Evolutionary conservation across 345 rosid genomes (phyloP).

Genomic region (Euphorbia peplus): DNA sequence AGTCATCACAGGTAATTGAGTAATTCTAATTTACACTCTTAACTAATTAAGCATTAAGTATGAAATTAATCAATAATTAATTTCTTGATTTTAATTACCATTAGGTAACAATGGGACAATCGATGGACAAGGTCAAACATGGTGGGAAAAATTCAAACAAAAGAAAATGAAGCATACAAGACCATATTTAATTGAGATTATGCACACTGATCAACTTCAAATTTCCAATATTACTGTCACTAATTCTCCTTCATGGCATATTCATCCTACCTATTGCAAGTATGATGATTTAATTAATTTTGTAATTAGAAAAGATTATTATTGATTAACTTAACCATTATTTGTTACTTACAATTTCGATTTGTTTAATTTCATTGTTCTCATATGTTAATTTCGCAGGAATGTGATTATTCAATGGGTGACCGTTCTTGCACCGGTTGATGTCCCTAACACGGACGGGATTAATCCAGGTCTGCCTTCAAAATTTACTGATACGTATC

Average conservation of each 20-base stretch:
- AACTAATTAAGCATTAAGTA: neutral
- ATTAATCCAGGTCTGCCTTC: slow-evolving; percentile 56
- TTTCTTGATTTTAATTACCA: no score
- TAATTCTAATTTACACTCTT: neutral
- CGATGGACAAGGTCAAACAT: slow-evolving; percentile 58
- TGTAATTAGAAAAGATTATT: no score
- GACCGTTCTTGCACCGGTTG: slow-evolving; percentile 62
- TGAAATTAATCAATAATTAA: no score
- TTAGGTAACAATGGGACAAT: slow-evolving; percentile 63
- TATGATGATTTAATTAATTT: no score
- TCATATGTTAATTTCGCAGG: slow-evolving; percentile 16
- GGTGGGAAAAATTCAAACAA: slow-evolving; percentile 60
- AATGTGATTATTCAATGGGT: slow-evolving; percentile 46
- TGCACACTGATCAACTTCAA: slow-evolving; percentile 36
- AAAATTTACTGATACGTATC: no score
- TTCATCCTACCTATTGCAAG: slow-evolving; percentile 68
- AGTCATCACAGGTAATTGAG: slow-evolving; percentile 64
- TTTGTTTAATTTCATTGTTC: no score
- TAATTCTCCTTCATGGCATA: slow-evolving; percentile 59
- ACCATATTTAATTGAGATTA: slow-evolving; percentile 54
- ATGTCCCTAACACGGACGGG: slow-evolving; percentile 77
- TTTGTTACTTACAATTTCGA: no score
- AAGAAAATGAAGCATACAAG: slow-evolving; percentile 38
- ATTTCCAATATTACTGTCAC: slow-evolving; percentile 52
- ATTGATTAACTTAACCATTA: no score